Evolutionary conservation across 257 asterid species (phyloP), one percentile per base, ranked within the genome.

Genomic region (Handroanthus guayacan): DNA sequence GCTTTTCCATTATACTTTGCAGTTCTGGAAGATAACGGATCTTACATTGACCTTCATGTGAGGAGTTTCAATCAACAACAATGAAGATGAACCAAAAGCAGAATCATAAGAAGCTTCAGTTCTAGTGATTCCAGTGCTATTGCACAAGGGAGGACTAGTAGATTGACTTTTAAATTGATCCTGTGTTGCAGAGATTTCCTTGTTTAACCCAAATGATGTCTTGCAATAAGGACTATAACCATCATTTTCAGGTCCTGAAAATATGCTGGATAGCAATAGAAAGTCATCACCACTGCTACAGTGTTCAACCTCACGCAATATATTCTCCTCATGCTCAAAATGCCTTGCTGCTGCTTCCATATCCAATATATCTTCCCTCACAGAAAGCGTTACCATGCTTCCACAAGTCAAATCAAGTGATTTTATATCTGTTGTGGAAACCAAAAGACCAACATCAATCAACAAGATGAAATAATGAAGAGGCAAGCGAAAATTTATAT

Each of bases 261-360:
- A 89, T 72, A 86, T 76, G 17, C 74, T 78, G 66, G 85, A 77
- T 50, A 88, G 89, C 74, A 80, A 74, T 77, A 81, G 67, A 75
- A 82, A 82, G 56, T 88, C 94, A 25, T 84, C 93, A 4, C 82
- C 85, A 50, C 63, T 80, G 75, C 80, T 82, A 58, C 31, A 70
- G 14, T 77, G 74, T 80, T 92, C 90, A 82, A 89, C 89, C 81
- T 85, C 93, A 16, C 73, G 69, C 48, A 63, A 48, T 72, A 88
- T 80, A 69, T 78, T 76, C 75, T 82, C 81, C 76, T 89, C 97
- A 82, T 78, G 86, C 87, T 95, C 99, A 84, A 95, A 95, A 78
- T 82, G 87, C 81, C 66, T 86, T 0, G 99, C 97, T 41, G 84
- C 96, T 66, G 87, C 87, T 84, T 95, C 99, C 91, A 89, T 66